Conservation (phyloP, 306 rosid genomes). For the Medicago arabica region DNA sequence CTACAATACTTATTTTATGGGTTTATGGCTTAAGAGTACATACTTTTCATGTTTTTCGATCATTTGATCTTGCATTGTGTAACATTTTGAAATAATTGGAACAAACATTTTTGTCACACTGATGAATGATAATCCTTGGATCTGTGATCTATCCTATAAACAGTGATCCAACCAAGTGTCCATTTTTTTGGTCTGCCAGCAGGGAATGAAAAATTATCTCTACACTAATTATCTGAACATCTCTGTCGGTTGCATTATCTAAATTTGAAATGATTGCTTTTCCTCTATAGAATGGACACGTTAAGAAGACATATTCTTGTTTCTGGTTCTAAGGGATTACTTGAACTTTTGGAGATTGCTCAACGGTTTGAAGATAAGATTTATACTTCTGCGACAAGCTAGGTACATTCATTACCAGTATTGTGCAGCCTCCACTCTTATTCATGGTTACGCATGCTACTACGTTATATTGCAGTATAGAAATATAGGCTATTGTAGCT, state of each 20-base stretch:
- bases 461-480: background rate
- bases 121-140: background rate
- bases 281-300: constrained; percentile 61
- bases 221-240: background rate
- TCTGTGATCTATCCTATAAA: background rate
- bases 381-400: constrained; percentile 58
- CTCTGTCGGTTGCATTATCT: constrained; percentile 5
- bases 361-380: constrained; percentile 80
- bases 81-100: background rate
- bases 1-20: background rate
- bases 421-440: background rate
- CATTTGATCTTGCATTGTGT: background rate
- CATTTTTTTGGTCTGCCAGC: no score
- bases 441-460: constrained; percentile 8
- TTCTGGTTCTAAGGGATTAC: constrained; percentile 63
- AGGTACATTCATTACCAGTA: constrained; percentile 49
- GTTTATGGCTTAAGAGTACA: background rate
- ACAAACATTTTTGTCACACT: constrained; percentile 2
- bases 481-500: background rate
- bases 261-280: constrained; percentile 17
- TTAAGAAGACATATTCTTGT: constrained; percentile 68
- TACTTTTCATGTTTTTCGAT: background rate
- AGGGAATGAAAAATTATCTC: no score
- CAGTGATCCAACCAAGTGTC: background rate
- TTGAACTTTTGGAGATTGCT: constrained; percentile 64